These are phyloP conservation scores for Leptographium wingfieldii DNA, from an alignment of 2,329 filamentous ascomycete genomes.

Conservation along the genomic window DNA sequence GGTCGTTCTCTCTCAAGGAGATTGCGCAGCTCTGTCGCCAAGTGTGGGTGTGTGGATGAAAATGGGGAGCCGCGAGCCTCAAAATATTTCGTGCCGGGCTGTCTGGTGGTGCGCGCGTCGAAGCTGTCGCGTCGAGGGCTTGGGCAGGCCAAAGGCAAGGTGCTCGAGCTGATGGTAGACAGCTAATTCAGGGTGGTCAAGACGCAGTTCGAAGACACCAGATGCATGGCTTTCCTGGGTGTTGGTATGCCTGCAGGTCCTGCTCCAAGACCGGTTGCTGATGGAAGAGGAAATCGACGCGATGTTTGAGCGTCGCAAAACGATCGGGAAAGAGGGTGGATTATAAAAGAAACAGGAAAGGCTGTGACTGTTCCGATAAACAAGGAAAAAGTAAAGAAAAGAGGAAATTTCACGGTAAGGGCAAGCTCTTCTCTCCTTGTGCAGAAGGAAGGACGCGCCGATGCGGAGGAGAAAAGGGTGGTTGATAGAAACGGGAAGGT, in stretches of 20 bases:
- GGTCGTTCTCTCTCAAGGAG: neutral
- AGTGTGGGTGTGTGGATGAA: neutral
- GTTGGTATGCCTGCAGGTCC: neutral
- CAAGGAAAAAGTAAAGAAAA: neutral
- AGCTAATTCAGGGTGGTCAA: neutral
- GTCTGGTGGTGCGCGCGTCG: neutral
- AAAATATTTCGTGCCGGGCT: neutral
- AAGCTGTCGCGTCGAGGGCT: neutral
- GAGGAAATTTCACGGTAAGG: neutral
- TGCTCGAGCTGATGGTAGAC: neutral
- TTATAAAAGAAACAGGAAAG: neutral
- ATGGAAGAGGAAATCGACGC: neutral
- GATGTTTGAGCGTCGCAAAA: neutral
- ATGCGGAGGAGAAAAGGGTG: neutral
- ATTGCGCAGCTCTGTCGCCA: neutral
- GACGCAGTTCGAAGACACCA: neutral
- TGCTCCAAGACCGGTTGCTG: neutral
- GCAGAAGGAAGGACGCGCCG: conserved; percentile 1
- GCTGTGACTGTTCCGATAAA: neutral
- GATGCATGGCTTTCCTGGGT: neutral
- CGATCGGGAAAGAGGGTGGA: neutral
- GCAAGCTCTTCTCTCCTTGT: neutral
- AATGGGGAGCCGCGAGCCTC: neutral
- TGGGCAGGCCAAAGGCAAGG: neutral
- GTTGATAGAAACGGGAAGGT: neutral